Conservation (phyloP, 2,329 filamentous ascomycete genomes). For the Talaromyces sp. region DNA sequence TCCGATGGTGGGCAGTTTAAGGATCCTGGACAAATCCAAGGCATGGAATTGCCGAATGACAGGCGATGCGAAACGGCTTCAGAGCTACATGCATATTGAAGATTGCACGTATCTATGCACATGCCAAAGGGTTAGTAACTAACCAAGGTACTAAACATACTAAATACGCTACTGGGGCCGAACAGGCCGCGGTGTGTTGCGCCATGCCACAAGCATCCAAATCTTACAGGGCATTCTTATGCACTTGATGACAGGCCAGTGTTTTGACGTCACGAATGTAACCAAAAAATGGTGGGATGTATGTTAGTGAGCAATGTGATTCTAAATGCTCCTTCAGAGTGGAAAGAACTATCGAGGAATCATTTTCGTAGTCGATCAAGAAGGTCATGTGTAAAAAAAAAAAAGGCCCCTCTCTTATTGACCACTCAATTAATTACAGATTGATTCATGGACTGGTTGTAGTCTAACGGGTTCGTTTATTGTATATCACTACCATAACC, state of each 20-base stretch:
- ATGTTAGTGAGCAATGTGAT: not conserved
- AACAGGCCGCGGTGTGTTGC: not conserved
- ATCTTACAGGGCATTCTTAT: not conserved
- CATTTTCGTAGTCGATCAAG: not conserved
- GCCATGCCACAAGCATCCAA: not conserved
- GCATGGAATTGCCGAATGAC: not conserved
- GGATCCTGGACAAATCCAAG: not conserved
- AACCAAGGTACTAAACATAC: not conserved
- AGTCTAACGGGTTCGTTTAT: not conserved
- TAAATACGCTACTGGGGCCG: not conserved
- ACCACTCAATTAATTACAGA: not conserved
- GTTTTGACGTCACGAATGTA: not conserved
- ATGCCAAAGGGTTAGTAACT: too few species aligned
- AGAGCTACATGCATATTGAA: not conserved
- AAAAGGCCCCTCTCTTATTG: not conserved
- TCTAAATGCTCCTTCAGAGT: not conserved
- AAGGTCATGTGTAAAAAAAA: not conserved
- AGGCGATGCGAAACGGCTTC: not conserved
- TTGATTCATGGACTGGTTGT: not conserved
- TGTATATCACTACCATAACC: not conserved
- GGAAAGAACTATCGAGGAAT: not conserved
- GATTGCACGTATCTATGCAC: too few species aligned
- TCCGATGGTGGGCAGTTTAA: not conserved
- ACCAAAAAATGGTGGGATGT: not conserved
- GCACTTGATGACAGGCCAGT: not conserved